A percentile compares a stretch with the other conserved stretches of the same genome.
Conservation (phyloP, 1,284 basidiomycete species). For the Heterobasidion parviporum region DNA sequence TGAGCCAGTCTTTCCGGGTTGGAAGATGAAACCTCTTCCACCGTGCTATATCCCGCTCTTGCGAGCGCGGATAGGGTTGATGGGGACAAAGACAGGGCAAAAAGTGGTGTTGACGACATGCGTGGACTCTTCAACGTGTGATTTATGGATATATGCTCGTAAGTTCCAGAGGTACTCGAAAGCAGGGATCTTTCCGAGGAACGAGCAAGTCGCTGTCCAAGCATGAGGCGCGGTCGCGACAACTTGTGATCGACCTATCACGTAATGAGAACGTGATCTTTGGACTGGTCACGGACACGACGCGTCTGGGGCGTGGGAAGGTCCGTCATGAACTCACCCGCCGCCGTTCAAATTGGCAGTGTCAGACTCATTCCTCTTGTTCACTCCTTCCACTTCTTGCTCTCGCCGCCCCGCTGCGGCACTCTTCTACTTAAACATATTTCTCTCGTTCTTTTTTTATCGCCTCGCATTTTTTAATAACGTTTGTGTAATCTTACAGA, state of each 20-base stretch:
- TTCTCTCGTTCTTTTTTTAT: background rate
- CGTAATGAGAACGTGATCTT: background rate
- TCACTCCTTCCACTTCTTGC: background rate
- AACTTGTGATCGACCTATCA: too few relatives aligned
- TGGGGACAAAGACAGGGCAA: slow-evolving; percentile 28
- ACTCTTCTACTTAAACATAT: background rate
- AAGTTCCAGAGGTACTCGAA: too few relatives aligned
- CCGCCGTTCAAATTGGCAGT: background rate
- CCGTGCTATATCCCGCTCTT: slow-evolving; percentile 41
- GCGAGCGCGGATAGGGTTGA: slow-evolving; percentile 33
- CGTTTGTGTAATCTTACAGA: slow-evolving; percentile 9
- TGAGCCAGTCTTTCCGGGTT: slow-evolving; percentile 33
- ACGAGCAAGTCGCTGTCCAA: too few relatives aligned
- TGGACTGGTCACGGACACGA: background rate
- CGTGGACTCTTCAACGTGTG: background rate
- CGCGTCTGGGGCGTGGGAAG: background rate
- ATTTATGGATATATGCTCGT: background rate
- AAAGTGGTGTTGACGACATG: slow-evolving; percentile 23
- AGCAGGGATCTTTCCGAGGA: too few relatives aligned
- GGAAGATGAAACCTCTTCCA: slow-evolving; percentile 33
- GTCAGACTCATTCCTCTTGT: background rate
- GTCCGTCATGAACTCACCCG: background rate
- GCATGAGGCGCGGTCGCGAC: too few relatives aligned
- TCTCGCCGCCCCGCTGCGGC: background rate
- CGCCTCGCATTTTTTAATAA: slow-evolving; percentile 12